Base-by-base conservation (phyloP, 1,139 yeast genomes). In the Neolecta irregularis region DNA sequence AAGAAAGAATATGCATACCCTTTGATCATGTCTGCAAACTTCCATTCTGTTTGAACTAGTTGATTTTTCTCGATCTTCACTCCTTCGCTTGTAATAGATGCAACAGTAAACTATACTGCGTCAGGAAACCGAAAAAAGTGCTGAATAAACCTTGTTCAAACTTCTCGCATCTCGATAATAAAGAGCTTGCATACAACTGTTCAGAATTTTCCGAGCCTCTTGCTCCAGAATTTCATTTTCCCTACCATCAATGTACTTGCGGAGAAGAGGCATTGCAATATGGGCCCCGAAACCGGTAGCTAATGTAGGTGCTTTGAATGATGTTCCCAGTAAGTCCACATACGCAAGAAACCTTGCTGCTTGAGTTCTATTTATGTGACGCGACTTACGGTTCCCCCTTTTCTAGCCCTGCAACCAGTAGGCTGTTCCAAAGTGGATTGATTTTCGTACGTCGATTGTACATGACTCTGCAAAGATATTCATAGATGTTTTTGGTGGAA, bases 211-310 rank as follows among this genome's bases (percentile, higher is more conserved):
- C 42, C 76, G 67, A 2, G 95, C 98, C 37, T 77, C 72, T 41
- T 66, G 75, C 51, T 79, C 79, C 23, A 70, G 62, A 19, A 88
- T 69, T 31, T 73, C 70, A 36, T 56, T 58, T 47, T 64, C 73
- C 48, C 83, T 94, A 25, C 68, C 73, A 46, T 85, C 95, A 40
- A 85, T 93, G 33, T 78, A 80, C 53, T 78, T 73, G 61, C 99
- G 75, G 55, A 91, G 66, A 47, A 91, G 62, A 24, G 99, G 99
- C 30, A 83, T 61, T 3, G 98, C 98, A 56, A 91, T 65, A 56
- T 91, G 88, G 8, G 93, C 76, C 40, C 98, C 99, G 56, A 85
- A 88, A 1, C 99, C 99, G 2, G 98, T 85, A 34, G 96, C 94
- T 43, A 91, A 62, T 3, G 93, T 67, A 23, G 94, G 92, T 1